Evolutionary conservation across 176 grass and related monocot species (phyloP).

Genomic region (Carex myosuroides): DNA sequence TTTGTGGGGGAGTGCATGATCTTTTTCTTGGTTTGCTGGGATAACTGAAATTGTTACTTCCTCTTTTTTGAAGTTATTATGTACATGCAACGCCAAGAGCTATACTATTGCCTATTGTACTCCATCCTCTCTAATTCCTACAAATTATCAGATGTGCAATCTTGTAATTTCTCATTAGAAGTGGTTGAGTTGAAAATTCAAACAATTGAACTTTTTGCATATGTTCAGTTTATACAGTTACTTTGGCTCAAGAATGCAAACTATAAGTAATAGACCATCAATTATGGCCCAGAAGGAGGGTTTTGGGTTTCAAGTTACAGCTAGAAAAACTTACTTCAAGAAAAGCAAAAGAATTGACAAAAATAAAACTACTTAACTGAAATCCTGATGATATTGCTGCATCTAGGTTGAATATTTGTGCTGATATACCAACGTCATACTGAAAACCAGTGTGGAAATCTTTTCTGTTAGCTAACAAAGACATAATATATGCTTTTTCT

Average conservation of each 20-base stretch:
- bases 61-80: background rate
- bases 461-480: background rate
- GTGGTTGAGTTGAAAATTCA: background rate
- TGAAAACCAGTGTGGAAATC: background rate
- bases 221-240: background rate
- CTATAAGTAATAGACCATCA: background rate
- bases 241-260: background rate
- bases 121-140: background rate
- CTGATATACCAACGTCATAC: background rate
- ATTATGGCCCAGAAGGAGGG: background rate
- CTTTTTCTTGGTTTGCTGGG: background rate
- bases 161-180: background rate
- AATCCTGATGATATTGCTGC: background rate
- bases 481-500: background rate
- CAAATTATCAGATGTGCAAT: background rate
- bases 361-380: background rate
- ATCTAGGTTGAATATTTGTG: background rate
- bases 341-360: background rate
- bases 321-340: background rate
- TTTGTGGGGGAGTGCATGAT: background rate
- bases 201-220: background rate
- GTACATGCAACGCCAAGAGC: background rate
- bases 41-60: background rate
- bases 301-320: background rate
- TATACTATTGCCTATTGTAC: background rate